Conservation (phyloP, 768 basidiomycete species). For the Hericium rajendrae region DNA sequence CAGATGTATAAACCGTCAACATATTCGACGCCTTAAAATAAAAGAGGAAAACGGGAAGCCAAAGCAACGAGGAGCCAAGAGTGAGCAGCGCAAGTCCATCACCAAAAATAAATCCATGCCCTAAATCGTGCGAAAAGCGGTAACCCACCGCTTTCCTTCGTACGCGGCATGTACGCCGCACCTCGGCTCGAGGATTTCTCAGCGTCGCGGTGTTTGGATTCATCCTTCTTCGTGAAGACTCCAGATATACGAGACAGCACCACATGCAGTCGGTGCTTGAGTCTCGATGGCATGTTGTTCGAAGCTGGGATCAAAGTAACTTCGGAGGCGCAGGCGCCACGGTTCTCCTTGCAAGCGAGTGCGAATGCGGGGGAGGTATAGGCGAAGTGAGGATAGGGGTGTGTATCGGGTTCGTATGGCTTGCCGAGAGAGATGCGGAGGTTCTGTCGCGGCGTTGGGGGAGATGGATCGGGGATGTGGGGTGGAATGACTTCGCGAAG, state of each 20-base stretch:
- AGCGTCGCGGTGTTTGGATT: neutral
- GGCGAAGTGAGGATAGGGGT: neutral
- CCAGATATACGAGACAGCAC: constrained; percentile 1
- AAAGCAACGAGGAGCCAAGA: no score
- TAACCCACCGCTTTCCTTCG: neutral
- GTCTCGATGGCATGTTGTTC: no score
- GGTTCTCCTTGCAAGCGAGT: no score
- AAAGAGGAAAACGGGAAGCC: no score
- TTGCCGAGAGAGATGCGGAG: constrained; percentile 8
- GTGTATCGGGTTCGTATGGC: constrained; percentile 3
- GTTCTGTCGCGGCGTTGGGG: constrained; percentile 2
- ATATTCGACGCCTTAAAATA: no score
- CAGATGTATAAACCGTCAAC: neutral
- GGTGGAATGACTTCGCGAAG: constrained; percentile 5
- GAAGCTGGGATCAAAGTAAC: no score
- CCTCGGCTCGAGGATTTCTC: neutral
- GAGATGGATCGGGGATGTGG: constrained; percentile 1
- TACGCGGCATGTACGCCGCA: neutral
- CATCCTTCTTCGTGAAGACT: neutral
- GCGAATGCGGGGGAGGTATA: neutral
- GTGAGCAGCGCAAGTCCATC: neutral
- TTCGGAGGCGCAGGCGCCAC: no score
- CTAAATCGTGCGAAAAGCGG: neutral
- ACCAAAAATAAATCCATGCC: neutral
- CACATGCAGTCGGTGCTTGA: no score